Conservation (phyloP, 306 rosid genomes). For the Prosopis cineraria region DNA sequence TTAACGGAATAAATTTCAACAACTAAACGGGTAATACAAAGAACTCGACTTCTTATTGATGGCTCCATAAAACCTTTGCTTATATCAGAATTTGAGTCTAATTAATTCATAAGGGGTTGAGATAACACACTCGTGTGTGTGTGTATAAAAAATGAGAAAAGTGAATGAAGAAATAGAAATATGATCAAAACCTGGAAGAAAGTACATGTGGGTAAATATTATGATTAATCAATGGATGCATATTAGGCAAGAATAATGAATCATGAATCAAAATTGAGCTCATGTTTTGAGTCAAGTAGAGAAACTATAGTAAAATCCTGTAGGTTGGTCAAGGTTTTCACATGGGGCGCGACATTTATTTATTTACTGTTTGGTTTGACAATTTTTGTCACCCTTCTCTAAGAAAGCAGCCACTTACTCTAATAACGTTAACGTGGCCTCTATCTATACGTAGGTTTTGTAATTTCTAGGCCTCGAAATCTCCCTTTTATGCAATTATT, state of each 20-base stretch:
- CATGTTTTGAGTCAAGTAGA: background rate
- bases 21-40: too few relatives aligned
- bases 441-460: background rate
- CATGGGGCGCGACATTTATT: background rate
- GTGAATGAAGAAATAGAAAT: background rate
- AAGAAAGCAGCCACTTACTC: background rate
- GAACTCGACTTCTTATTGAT: too few relatives aligned
- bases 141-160: too few relatives aligned
- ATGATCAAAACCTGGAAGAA: background rate
- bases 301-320: background rate
- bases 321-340: background rate
- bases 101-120: too few relatives aligned
- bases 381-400: background rate
- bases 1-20: too few relatives aligned
- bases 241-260: background rate
- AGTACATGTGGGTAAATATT: background rate
- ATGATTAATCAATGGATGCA: background rate
- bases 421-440: background rate
- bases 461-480: background rate
- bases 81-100: too few relatives aligned
- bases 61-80: too few relatives aligned
- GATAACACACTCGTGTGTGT: too few relatives aligned
- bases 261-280: background rate
- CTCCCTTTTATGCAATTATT: background rate
- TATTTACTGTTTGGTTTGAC: conserved; percentile 4